A percentile compares a stretch with the other conserved stretches of the same genome.
These are phyloP conservation scores for Lecanosticta acicola DNA, from an alignment of 2,329 filamentous ascomycete species.

Conservation along the genomic window DNA sequence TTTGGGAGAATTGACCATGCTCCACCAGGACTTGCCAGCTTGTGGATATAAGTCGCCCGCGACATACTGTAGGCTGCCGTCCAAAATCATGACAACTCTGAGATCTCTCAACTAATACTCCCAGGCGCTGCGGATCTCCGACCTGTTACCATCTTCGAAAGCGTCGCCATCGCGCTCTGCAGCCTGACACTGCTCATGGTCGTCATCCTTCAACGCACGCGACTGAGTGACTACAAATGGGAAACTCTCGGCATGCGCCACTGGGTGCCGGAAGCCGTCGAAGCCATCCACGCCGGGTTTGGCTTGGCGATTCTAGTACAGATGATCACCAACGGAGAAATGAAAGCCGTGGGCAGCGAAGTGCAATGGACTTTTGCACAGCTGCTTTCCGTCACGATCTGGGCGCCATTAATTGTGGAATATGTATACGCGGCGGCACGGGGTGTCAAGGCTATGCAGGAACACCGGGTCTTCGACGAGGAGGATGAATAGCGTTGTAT, in stretches of 20 bases:
- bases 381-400: slow-evolving; percentile 15
- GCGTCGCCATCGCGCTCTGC: slow-evolving; percentile 1
- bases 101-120: not conserved
- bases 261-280: slow-evolving; percentile 8
- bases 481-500: not conserved
- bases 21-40: not conserved
- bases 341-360: slow-evolving; percentile 3
- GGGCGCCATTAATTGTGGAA: slow-evolving; percentile 15
- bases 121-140: not conserved
- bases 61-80: not conserved
- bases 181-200: slow-evolving; percentile 1
- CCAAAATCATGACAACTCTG: not conserved
- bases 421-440: slow-evolving; percentile 12
- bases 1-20: not conserved
- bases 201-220: not conserved
- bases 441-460: not conserved
- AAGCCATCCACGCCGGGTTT: not conserved
- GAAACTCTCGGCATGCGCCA: not conserved
- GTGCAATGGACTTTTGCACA: slow-evolving; percentile 15
- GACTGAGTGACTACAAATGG: not conserved
- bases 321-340: slow-evolving; percentile 10
- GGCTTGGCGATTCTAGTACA: slow-evolving; percentile 4
- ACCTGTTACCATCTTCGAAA: slow-evolving; percentile 1
- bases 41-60: slow-evolving; percentile 8
- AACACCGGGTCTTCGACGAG: not conserved